Evolutionary conservation across 352 stramenopile genomes (phyloP).

Genomic region (Phytophthora sojae): DNA sequence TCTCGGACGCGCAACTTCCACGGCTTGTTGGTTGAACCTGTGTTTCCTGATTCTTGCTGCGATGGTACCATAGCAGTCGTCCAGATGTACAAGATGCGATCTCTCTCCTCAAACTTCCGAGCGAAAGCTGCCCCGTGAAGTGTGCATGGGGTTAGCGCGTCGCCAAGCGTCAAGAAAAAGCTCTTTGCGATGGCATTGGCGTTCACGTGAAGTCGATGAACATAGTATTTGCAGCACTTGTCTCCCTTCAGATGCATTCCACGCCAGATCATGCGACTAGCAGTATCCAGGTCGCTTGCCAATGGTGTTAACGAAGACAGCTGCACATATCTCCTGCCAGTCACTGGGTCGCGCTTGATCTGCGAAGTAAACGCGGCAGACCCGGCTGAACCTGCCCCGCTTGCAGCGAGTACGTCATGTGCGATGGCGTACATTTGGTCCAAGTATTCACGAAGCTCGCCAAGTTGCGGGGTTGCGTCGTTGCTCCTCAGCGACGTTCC

Average conservation of each 20-base stretch:
- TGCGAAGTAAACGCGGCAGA: constrained; percentile 19
- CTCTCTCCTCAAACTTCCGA: constrained; percentile 23
- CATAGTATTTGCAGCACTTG: constrained; percentile 20
- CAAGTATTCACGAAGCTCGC: constrained; percentile 19
- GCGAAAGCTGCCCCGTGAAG: constrained; percentile 23
- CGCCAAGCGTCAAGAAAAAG: constrained; percentile 22
- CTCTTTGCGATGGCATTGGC: constrained; percentile 30
- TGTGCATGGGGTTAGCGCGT: neutral
- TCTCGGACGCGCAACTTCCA: constrained; percentile 25
- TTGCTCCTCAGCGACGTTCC: constrained; percentile 26
- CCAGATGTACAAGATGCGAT: constrained; percentile 32
- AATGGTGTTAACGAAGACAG: constrained; percentile 21
- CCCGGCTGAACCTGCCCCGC: neutral
- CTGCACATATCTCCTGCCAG: constrained; percentile 15
- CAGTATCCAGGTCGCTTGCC: constrained; percentile 16
- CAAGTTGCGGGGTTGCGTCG: constrained; percentile 28
- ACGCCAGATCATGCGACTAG: constrained; percentile 27
- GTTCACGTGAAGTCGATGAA: constrained; percentile 27
- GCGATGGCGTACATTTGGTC: constrained; percentile 27
- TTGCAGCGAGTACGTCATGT: constrained; percentile 11
- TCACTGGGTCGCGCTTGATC: constrained; percentile 21
- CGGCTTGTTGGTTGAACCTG: neutral
- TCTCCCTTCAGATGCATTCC: constrained; percentile 24
- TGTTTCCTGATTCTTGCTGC: neutral
- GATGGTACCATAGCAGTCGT: constrained; percentile 25